Base-by-base conservation (phyloP, 2,329 filamentous ascomycete genomes). In the Nigrograna mackinnonii region DNA sequence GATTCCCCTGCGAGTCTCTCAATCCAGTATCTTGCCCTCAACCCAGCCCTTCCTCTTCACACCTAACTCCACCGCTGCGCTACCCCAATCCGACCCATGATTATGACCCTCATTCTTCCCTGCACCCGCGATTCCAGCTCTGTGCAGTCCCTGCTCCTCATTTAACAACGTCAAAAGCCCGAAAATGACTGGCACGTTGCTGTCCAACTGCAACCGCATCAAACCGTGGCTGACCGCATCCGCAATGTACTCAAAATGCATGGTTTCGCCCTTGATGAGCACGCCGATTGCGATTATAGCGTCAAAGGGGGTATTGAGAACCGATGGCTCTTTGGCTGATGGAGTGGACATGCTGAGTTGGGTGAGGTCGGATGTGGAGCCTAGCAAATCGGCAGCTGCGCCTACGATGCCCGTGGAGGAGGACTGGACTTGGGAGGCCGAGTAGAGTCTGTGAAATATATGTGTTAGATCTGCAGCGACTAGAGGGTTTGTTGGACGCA, bases 241-340 rank as follows among this genome's bases (percentile, higher is more conserved):
- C 31, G 91, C 82, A 60, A 99, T 99, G 75, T 99, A 97, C 74
- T 99, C 94, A 64, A 99, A 99, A 74, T 99, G 94, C 91, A 96
- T 96, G 5, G 94, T 97, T 73, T 95, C 89, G 68, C 94, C 94
- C 77, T 99, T 99, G 75, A 99, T 96, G 47, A 99, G 82, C 43
- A 96, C 91, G 42, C 94, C 94, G 55, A 99, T 88, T 39, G 94
- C 91, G 54, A 99, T 91, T 51, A 99, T 84, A 49, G 94, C 94
- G 66, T 97, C 92, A 61, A 97, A 97, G 16, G 90, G 83, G 37
- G 42, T 77, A 73, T 44, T 79, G 72, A 48, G 76, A 60, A 50
- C 40, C n/a, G 41, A 41, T n/a, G 38, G 11, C 9, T 22, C 12
- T 41, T 55, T 57, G 43, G 67, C 62, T 16, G 70, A 60, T 3